Base-by-base conservation (phyloP, 352 stramenopile species). In the Phytopythium aichiense region DNA sequence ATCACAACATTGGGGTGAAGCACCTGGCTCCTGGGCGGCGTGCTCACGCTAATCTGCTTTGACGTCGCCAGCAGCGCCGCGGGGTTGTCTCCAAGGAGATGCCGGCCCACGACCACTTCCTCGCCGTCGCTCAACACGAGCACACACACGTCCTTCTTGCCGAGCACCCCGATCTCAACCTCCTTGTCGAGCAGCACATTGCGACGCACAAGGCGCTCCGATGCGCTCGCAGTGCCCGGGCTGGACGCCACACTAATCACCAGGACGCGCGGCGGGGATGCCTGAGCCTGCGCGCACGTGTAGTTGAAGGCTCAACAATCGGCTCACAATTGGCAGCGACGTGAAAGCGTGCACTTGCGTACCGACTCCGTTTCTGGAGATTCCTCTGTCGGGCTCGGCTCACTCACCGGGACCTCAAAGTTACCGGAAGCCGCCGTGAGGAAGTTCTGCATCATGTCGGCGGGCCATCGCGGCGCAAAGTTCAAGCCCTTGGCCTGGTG, bases 401-500 rank as follows among this genome's bases (percentile, higher is more conserved):
- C 56, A 13, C 22, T 42, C 45, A 76, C 71, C 8, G 68, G 18
- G 18, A 68, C 63, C 68, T 77, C 69, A 48, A 76, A 71, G 58
- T 76, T 78, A 42, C 74, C 69, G 1, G 83, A 90, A 1, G 83
- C 79, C n/a, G 71, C 66, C 1, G 79, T 74, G 52, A 89, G 88
- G 51, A 92, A 93, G 15, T 72, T 84, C 49, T 93, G 81, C 58
- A 92, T 84, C 51, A 79, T 87, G 22, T 92, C 82, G 7, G 79
- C 55, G 7, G 81, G 77, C 86, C 86, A 95, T 51, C 71, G 72
- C 35, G 76, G 74, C 15, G 78, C 65, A 61, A 89, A 95, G 40
- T 84, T 69, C 7, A 91, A 66, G 0, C 68, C 70, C 58, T 91
- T 91, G 11, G 78, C 81, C 13, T 84, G 87, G 57, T 90, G 76